These are phyloP conservation scores for Oryza glumipatula DNA, from an alignment of 176 grass and related monocot genomes.

Conservation along the genomic window DNA sequence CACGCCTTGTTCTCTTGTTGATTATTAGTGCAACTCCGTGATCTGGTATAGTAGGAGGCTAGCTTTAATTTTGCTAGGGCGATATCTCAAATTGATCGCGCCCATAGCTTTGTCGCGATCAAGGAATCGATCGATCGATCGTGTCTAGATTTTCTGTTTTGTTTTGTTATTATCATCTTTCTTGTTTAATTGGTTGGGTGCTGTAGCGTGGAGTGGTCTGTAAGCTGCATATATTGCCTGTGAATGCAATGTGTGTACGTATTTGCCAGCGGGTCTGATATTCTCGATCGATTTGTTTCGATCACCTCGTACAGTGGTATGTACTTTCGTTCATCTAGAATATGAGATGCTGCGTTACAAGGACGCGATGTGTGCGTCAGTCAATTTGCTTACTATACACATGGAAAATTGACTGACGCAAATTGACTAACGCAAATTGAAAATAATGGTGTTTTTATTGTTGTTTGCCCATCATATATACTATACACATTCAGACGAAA, in stretches of 20 bases:
- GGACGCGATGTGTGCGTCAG: not conserved
- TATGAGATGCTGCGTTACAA: no score
- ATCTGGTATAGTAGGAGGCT: not conserved
- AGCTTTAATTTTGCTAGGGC: not conserved
- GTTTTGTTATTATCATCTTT: not conserved
- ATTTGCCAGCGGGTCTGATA: no score
- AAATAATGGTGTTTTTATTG: not conserved
- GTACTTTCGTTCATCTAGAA: not conserved
- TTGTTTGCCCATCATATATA: not conserved
- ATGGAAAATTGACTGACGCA: no score
- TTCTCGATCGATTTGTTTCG: not conserved
- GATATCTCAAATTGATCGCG: conserved; percentile 21
- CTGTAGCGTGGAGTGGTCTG: not conserved
- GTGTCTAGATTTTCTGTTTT: not conserved
- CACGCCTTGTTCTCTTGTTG: not conserved
- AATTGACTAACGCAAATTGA: no score
- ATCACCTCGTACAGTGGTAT: not conserved
- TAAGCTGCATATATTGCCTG: not conserved
- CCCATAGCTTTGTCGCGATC: conserved; percentile 14
- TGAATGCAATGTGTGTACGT: not conserved
- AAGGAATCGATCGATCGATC: conserved; percentile 7
- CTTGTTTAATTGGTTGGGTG: not conserved
- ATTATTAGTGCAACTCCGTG: not conserved
- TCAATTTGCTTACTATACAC: not conserved
- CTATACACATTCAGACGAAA: not conserved